Percentiles rank a stretch among this genome's conserved stretches.
These are phyloP conservation scores for Skeletonema tropicum DNA, from an alignment of 108 stramenopile genomes.

Conservation along the genomic window DNA sequence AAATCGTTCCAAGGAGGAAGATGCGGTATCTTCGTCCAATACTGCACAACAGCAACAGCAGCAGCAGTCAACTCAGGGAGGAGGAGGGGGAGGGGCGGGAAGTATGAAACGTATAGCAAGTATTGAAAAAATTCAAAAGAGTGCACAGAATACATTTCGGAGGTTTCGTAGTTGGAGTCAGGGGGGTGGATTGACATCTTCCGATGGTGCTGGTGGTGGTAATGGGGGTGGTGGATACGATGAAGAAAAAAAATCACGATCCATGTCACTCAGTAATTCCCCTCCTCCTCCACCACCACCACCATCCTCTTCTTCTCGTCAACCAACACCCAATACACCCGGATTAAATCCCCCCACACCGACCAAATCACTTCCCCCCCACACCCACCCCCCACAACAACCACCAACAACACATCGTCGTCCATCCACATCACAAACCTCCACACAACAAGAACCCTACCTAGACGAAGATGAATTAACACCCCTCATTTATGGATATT, in stretches of 20 bases:
- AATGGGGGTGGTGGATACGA: background rate
- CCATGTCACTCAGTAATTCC: background rate
- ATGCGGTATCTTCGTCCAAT: background rate
- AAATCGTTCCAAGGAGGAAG: slow-evolving; percentile 2
- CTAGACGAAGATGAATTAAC: slow-evolving; percentile 39
- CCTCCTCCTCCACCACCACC: background rate
- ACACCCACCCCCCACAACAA: background rate
- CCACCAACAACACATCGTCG: too few relatives aligned
- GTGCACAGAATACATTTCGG: slow-evolving; percentile 7
- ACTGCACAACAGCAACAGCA: background rate
- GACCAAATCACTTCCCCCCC: background rate
- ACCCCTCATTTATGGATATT: slow-evolving; percentile 85
- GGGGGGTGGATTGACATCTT: background rate
- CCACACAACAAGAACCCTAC: slow-evolving; percentile 16
- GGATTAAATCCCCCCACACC: slow-evolving; percentile 1
- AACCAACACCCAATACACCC: background rate
- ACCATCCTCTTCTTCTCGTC: background rate
- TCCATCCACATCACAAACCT: too few relatives aligned
- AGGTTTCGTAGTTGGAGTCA: slow-evolving; percentile 47
- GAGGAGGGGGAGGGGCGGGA: too few relatives aligned
- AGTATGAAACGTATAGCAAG: background rate
- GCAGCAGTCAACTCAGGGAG: too few relatives aligned
- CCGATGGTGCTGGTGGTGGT: background rate
- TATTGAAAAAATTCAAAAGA: slow-evolving; percentile 2
- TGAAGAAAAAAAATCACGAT: too few relatives aligned